A percentile compares a stretch with the other conserved stretches of the same genome.
phyloP scores from a whole-genome alignment of 495 filamentous ascomycete species.

The Podospora sp. region DNA sequence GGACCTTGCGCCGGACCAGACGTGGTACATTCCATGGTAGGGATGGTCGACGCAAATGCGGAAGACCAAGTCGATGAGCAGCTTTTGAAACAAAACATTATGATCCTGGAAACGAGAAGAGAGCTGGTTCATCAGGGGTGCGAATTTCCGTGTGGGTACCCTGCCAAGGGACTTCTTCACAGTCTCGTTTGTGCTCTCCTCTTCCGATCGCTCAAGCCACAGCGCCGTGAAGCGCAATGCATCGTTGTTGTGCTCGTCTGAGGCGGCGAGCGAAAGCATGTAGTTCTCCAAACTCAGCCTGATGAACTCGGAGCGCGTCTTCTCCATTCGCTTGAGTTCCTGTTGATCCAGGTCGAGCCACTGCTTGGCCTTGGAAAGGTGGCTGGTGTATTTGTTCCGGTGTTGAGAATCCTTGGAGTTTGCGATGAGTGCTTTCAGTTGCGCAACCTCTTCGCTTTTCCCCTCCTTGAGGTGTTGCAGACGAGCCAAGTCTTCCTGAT shows the following conservation, averaged over 20 bases:
- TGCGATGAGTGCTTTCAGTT: constrained; percentile 60
- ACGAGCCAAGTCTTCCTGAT: constrained; percentile 81
- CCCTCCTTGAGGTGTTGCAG: constrained; percentile 76
- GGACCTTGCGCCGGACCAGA: constrained; percentile 76
- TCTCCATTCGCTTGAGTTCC: constrained; percentile 76
- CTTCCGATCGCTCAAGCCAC: constrained; percentile 83
- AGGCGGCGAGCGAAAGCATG: constrained; percentile 77
- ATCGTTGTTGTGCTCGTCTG: constrained; percentile 85
- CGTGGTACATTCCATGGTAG: constrained; percentile 94
- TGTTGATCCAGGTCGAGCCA: constrained; percentile 89
- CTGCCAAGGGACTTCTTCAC: constrained; percentile 67
- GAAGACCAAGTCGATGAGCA: constrained; percentile 71
- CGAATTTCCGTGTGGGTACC: constrained; percentile 91
- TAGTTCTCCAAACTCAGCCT: constrained; percentile 93
- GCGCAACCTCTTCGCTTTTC: constrained; percentile 74
- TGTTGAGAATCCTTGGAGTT: constrained; percentile 42
- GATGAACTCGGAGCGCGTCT: constrained; percentile 77
- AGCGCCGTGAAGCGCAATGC: constrained; percentile 91
- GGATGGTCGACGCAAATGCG: constrained; percentile 89
- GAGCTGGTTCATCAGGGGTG: constrained; percentile 90
- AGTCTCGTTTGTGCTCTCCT: constrained; percentile 71
- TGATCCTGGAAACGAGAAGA: constrained; percentile 83
- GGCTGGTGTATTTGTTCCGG: constrained; percentile 40
- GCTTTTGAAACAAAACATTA: constrained; percentile 67
- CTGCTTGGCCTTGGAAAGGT: constrained; percentile 67